Percentiles rank a stretch among this genome's conserved stretches.
These are phyloP conservation scores for Extremus antarcticus DNA, from an alignment of 495 filamentous ascomycete species.

Conservation along the genomic window DNA sequence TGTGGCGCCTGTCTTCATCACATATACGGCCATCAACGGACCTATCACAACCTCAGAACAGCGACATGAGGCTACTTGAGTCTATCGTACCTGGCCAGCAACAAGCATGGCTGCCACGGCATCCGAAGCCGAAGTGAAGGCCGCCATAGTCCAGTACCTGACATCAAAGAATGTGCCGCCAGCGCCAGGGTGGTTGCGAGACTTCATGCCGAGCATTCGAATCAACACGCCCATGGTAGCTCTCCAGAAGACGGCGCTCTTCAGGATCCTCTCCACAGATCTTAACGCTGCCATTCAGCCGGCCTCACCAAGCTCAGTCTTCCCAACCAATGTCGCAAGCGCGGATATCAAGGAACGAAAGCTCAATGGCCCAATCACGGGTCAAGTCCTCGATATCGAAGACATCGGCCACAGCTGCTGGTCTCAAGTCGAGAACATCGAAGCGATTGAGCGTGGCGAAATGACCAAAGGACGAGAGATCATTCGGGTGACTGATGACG, in stretches of 20 bases:
- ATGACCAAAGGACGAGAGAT: conserved; percentile 71
- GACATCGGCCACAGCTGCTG: conserved; percentile 67
- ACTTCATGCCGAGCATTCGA: conserved; percentile 28
- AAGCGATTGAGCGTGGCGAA: conserved; percentile 74
- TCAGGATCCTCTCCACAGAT: conserved; percentile 70
- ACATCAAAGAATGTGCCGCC: conserved; percentile 24
- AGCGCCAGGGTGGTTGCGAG: conserved; percentile 26
- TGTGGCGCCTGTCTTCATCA: too few species aligned
- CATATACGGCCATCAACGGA: neutral
- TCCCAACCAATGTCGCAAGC: conserved; percentile 49
- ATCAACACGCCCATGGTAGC: conserved; percentile 55
- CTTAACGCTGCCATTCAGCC: conserved; percentile 49
- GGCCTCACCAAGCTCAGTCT: conserved; percentile 21
- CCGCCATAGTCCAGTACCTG: conserved; percentile 27
- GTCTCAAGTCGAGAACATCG: conserved; percentile 77
- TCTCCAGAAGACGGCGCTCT: conserved; percentile 65
- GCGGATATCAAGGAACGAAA: conserved; percentile 41
- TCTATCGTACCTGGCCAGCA: neutral
- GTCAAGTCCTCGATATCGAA: conserved; percentile 77
- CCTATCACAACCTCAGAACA: too few species aligned
- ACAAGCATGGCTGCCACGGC: neutral
- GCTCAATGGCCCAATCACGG: conserved; percentile 49
- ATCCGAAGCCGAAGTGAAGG: conserved; percentile 21
- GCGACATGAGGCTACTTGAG: neutral
- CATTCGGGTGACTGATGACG: conserved; percentile 54